Evolutionary conservation across 2,329 filamentous ascomycete genomes (phyloP).

Genomic region (Aphanocladium album): DNA sequence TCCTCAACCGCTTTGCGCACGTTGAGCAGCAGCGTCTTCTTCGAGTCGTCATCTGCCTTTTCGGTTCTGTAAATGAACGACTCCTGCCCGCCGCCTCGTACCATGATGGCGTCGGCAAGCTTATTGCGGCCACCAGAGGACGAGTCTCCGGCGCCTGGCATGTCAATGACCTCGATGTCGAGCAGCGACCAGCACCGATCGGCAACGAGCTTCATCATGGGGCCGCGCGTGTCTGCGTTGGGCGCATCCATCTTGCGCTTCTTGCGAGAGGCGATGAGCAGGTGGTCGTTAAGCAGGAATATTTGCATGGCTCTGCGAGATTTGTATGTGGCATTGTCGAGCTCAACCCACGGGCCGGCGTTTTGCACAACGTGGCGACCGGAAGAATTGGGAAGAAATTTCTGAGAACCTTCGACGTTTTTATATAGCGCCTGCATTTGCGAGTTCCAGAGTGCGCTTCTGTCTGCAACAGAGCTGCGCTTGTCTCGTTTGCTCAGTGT

Average conservation of each 20-base stretch:
- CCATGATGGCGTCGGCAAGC: slow-evolving; percentile 81
- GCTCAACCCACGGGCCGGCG: slow-evolving; percentile 88
- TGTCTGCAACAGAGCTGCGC: slow-evolving; percentile 77
- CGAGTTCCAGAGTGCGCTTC: slow-evolving; percentile 62
- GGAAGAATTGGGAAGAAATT: slow-evolving; percentile 83
- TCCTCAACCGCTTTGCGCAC: slow-evolving; percentile 93
- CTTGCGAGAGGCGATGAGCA: slow-evolving; percentile 86
- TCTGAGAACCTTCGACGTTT: slow-evolving; percentile 94
- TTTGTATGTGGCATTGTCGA: slow-evolving; percentile 97
- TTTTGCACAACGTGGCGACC: slow-evolving; percentile 94
- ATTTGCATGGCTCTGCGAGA: slow-evolving; percentile 83
- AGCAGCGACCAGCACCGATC: slow-evolving; percentile 92
- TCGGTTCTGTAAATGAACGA: slow-evolving; percentile 94
- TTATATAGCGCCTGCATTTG: slow-evolving; percentile 82
- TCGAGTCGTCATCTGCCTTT: slow-evolving; percentile 72
- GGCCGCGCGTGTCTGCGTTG: slow-evolving; percentile 43
- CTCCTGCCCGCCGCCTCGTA: slow-evolving; percentile 78
- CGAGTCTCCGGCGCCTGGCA: slow-evolving; percentile 61
- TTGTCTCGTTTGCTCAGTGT: slow-evolving; percentile 68
- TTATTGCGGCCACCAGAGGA: slow-evolving; percentile 52
- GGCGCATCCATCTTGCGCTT: slow-evolving; percentile 77
- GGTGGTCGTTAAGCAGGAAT: slow-evolving; percentile 88
- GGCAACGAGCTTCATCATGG: slow-evolving; percentile 74
- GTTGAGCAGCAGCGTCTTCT: slow-evolving; percentile 74
- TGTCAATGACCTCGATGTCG: slow-evolving; percentile 88